Conservation (phyloP, 441 rosid genomes). For the Jatropha podagrica region DNA sequence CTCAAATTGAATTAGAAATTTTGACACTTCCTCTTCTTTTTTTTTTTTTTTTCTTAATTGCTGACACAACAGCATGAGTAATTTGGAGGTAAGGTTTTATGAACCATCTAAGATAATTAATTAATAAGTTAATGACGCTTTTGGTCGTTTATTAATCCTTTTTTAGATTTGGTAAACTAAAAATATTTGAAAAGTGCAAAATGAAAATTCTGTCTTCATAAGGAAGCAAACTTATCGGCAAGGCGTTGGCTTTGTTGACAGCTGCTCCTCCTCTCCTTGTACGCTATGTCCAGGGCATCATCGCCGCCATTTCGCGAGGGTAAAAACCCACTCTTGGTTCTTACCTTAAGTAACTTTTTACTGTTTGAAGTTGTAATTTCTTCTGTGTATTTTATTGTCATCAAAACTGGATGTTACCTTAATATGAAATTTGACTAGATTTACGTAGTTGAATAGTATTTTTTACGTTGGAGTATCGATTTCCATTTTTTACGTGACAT, state of each 20-base stretch:
- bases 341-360: too few species aligned
- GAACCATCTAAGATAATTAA: neutral
- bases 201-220: slow-evolving; percentile 2
- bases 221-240: neutral
- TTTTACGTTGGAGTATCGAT: too few species aligned
- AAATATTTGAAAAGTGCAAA: neutral
- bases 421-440: too few species aligned
- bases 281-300: slow-evolving; percentile 6
- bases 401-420: too few species aligned
- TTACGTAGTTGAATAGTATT: too few species aligned
- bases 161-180: slow-evolving; percentile 11
- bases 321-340: neutral
- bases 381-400: too few species aligned
- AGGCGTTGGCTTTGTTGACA: neutral
- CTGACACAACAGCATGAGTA: neutral
- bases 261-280: neutral
- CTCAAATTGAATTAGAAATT: neutral
- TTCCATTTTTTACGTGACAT: too few species aligned
- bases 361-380: too few species aligned
- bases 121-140: neutral
- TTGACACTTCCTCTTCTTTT: neutral
- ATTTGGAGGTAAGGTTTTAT: neutral
- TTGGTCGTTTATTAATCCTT: neutral
- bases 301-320: neutral
- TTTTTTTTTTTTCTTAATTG: neutral